Base-by-base conservation (phyloP, 768 basidiomycete species). In the Vararia minispora region DNA sequence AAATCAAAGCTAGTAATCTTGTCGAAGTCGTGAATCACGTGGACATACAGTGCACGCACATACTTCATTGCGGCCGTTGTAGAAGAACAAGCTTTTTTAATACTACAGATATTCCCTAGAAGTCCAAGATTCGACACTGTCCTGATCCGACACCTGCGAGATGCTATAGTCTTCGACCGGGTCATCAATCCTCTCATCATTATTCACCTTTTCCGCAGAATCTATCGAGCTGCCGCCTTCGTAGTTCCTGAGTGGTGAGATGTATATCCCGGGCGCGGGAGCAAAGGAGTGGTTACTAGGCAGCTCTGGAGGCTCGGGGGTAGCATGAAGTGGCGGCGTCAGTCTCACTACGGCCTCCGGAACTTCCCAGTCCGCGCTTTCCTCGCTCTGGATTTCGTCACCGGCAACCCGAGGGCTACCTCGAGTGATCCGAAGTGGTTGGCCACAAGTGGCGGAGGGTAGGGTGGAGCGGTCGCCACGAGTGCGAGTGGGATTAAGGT, bases 221-320 rank as follows among this genome's bases (percentile, higher is more conserved):
- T 16, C 32, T 27, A 35, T 24, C 23, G 26, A 16, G 14, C 35
- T n/a, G 18, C 16, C 25, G 0, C 21, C 23, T 20, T 35, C 26
- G 37, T 46, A 42, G 21, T 43, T 48, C 20, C n/a, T n/a, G n/a
- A 57, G 50, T 31, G 58, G 62, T 33, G 59, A 63, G 40, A 63
- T 34, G 24, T 47, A 48, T 25, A 49, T 33, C 2, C 50, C 55
- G 6, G 50, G 45, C 16, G 51, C 48, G 6, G 54, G 52, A 6
- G 53, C 48, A 20, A 55, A 55, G 4, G 36, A 25, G 9, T 25
- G 16, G 21, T 20, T 20, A 18, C 10, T 31, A 35, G 14, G 22
- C 20, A 25, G n/a, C 20, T 16, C n/a, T 22, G 11, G 16, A 16
- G 4, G 13, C 28, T 25, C 17, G 12, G 16, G 14, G 18, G 32